Evolutionary conservation across 1,139 yeast genomes (phyloP), one percentile per base, ranked within the genome.

Genomic region (Sugiyamaella pinicola): DNA sequence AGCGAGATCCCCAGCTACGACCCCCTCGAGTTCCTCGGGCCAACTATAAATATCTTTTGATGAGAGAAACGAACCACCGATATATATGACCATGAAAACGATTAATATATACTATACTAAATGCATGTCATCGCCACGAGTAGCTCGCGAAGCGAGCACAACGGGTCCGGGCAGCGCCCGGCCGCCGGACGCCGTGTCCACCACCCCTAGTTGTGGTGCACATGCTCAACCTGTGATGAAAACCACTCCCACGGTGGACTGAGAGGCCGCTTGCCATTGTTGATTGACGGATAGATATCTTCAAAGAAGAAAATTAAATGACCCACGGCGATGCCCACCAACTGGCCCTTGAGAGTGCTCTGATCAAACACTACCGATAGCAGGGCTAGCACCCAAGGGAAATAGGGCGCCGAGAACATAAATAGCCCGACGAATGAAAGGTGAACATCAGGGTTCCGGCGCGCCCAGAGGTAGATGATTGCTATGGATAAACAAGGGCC

Each of bases 381-480:
- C 24, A 61, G 56, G 38, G 67, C 65, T 55, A 63, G 56, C 12
- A 70, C 69, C 71, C 74, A 72, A 8, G 81, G 80, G 43, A 76
- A 54, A 60, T 76, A 75, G 12, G 77, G 71, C 1, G 79, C 77
- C 8, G 68, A 63, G 52, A 76, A 67, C 21, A 63, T 70, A 51
- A 75, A 61, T 15, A 76, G 54, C 7, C 79, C 77, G 55, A 76
- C 59, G 22, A 75, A 60, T 2, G 73, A 64, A 22, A 77, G 61
- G 35, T 69, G 69, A 21, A 70, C 67, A 26, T 69, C 69, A 2
- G 78, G 75, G 55, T 77, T 71, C 21, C 77, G 70, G 22, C 79
- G 70, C 0, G 79, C 69, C 78, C 81, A 77, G 34, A 78, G 63
- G 58, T 75, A 79, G 2, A 74, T 58, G 48, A 78, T 54, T 3